Evolutionary conservation across 1,284 basidiomycete species (phyloP).

Genomic region (Fomitopsis palustris): DNA sequence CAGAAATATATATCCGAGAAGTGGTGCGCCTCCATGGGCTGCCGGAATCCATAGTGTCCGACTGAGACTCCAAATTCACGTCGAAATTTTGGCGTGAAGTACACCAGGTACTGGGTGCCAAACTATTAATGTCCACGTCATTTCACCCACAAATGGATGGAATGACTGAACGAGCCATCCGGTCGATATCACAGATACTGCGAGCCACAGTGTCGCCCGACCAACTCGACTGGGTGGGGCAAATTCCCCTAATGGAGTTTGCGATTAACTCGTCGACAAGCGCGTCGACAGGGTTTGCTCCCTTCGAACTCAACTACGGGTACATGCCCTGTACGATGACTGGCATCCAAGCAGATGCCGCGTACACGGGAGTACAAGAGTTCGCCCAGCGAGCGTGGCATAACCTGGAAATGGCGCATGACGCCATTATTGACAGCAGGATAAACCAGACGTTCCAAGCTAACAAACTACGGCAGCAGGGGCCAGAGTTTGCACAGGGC

Average conservation of each 20-base stretch:
- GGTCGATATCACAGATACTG: constrained; percentile 25
- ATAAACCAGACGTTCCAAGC: too few relatives aligned
- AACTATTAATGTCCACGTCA: constrained; percentile 25
- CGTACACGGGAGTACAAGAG: constrained; percentile 13
- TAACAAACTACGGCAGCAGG: constrained; percentile 12
- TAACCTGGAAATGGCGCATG: constrained; percentile 21
- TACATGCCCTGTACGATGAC: constrained; percentile 16
- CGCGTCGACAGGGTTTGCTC: constrained; percentile 30
- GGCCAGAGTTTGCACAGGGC: constrained; percentile 13
- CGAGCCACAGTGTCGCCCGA: constrained; percentile 22
- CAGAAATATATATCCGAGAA: too few relatives aligned
- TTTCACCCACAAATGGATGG: constrained; percentile 37
- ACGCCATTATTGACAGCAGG: constrained; percentile 20
- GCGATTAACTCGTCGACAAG: too few relatives aligned
- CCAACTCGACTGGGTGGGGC: constrained; percentile 32
- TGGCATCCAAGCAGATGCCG: not conserved
- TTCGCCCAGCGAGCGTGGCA: constrained; percentile 13
- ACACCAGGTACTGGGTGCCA: too few relatives aligned
- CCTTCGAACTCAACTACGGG: constrained; percentile 35
- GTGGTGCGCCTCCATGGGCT: too few relatives aligned
- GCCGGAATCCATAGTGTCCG: too few relatives aligned
- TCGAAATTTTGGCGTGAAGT: too few relatives aligned
- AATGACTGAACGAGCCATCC: constrained; percentile 20
- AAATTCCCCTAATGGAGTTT: constrained; percentile 28
- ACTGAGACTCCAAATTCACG: too few relatives aligned